Conservation (phyloP, 768 basidiomycete genomes). For the Hygrophorus pudorinus region DNA sequence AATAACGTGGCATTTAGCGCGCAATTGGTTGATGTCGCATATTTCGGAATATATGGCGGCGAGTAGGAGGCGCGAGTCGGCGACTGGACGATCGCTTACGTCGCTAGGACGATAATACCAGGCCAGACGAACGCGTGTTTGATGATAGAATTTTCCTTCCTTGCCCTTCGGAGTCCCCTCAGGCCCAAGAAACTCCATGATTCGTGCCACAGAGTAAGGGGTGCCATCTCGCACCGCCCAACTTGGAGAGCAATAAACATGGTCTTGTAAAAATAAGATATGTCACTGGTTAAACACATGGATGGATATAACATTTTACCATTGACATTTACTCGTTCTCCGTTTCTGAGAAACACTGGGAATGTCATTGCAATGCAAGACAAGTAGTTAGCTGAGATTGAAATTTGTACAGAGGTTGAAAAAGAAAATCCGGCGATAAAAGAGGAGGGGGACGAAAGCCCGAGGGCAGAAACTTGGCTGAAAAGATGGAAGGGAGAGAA, state of each 20-base stretch:
- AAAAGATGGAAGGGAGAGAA: slow-evolving; percentile 6
- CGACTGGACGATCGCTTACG: slow-evolving; percentile 84
- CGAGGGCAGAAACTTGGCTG: neutral
- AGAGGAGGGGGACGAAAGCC: slow-evolving; percentile 10
- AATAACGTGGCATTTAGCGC: slow-evolving; percentile 87
- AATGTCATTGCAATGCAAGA: slow-evolving; percentile 26
- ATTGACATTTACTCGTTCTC: slow-evolving; percentile 78
- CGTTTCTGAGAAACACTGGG: slow-evolving; percentile 65
- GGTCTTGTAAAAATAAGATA: slow-evolving; percentile 55
- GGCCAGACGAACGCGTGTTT: slow-evolving; percentile 80
- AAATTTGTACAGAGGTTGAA: slow-evolving; percentile 18
- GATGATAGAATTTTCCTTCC: slow-evolving; percentile 57
- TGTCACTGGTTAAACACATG: slow-evolving; percentile 10
- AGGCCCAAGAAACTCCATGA: slow-evolving; percentile 92
- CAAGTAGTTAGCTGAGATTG: slow-evolving; percentile 20
- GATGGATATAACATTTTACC: slow-evolving; percentile 40
- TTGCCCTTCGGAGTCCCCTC: slow-evolving; percentile 59
- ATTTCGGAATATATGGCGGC: slow-evolving; percentile 96
- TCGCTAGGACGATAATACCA: slow-evolving; percentile 98
- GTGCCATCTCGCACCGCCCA: slow-evolving; percentile 91
- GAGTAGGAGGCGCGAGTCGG: slow-evolving; percentile 85
- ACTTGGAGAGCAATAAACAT: slow-evolving; percentile 92
- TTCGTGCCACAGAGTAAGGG: slow-evolving; percentile 90
- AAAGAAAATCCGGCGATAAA: slow-evolving; percentile 21
- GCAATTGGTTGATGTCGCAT: slow-evolving; percentile 88